Evolutionary conservation across 192 early-diverging fungal genomes (phyloP).

Genomic region (Jimgerdemannia flammicorona): DNA sequence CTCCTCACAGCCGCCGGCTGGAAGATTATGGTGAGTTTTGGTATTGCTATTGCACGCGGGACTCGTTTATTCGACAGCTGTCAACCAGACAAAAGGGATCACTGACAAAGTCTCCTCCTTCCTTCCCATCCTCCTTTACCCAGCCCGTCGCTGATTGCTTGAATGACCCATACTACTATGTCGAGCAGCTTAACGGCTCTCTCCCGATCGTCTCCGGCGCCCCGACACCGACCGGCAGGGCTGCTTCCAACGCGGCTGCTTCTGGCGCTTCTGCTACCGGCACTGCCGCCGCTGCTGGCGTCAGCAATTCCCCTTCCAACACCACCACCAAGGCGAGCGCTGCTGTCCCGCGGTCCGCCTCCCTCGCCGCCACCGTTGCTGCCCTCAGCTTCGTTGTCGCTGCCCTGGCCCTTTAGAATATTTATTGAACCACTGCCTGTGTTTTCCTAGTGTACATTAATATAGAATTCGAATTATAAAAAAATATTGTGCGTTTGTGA

Average conservation of each 20-base stretch:
- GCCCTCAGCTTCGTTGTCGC: no score
- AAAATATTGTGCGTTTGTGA: no score
- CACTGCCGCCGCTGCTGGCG: slow-evolving; percentile 1
- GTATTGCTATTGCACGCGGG: background rate
- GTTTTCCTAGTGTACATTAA: no score
- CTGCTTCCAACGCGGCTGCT: background rate
- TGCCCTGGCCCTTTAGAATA: no score
- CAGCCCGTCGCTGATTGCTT: slow-evolving; percentile 25
- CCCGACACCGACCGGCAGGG: background rate
- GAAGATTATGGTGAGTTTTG: slow-evolving; percentile 4
- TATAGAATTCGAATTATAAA: no score
- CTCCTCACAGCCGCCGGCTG: background rate
- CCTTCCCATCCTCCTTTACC: slow-evolving; percentile 18
- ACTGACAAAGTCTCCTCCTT: background rate
- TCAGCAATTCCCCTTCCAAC: no score
- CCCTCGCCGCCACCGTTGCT: no score
- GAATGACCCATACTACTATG: slow-evolving; percentile 12
- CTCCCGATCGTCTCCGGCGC: slow-evolving; percentile 5
- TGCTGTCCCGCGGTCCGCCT: no score
- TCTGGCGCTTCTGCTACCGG: slow-evolving; percentile 3
- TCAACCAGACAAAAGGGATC: no score
- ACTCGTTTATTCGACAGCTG: no score
- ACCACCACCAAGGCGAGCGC: no score
- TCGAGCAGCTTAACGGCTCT: slow-evolving; percentile 16
- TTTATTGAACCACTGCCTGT: no score